Base-by-base conservation (phyloP, 306 rosid species). In the Begonia masoniana region DNA sequence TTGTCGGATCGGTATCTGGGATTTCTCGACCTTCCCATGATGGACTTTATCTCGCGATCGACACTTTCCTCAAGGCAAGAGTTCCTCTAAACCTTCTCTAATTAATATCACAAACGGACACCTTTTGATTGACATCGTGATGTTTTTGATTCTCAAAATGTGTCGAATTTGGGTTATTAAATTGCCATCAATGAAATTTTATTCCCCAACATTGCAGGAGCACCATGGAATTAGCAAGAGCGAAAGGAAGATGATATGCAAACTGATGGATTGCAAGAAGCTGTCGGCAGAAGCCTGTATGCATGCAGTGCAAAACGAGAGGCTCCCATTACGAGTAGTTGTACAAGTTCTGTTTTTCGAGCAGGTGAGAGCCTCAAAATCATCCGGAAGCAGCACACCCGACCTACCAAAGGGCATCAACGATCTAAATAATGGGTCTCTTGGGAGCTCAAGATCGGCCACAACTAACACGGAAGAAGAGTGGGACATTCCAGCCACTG, bases 301-400 rank as follows among this genome's bases (percentile, higher is more conserved):
- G 83, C 99, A 92, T 16, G 99, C 93, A 0, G 86, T 92, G 61
- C 99, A 86, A 69, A 92, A 92, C 5, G 99, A 92, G 85, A 78
- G 99, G 66, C 88, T 92, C 7, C 99, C 99, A 0, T 55, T 87
- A 70, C 93, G 99, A 0, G 94, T 92, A 11, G 93, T 92, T 10
- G 99, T 92, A 75, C 99, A 92, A 74, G 87, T 92, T 59, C 84
- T 92, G 58, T 86, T 79, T 55, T 92, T 92, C 10, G 99, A 86
- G 84, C 99, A 92, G 62, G 84, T 86, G 13, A 77, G 96, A 60
- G 76, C 80, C 1, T 72, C 92, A 0, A 76, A 79, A 43, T 76
- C 88, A 52, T 92, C 99, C 0, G 99, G 99, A 43, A 71, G 84
- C 59, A 86, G 88, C 86, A 92, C 99, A 43, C 96, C 99, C 3